These are phyloP conservation scores for Colletotrichum scovillei DNA, from an alignment of 2,329 filamentous ascomycete species.

Conservation along the genomic window DNA sequence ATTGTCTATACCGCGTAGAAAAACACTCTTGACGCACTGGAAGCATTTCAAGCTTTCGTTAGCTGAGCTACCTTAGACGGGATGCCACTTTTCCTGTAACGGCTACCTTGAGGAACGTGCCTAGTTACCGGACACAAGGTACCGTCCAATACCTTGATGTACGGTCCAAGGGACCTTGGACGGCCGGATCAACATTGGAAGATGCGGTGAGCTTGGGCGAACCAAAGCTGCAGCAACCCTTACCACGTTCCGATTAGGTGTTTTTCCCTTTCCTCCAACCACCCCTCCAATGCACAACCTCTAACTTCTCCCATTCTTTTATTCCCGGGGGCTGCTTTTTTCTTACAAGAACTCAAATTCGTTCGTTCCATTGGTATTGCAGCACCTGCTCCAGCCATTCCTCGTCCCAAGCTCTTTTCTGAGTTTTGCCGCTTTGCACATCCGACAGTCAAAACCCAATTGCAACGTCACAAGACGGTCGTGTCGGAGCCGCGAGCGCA, in stretches of 20 bases:
- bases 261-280: not conserved
- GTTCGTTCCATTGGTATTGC: not conserved
- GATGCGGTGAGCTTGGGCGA: conserved; percentile 21
- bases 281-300: not conserved
- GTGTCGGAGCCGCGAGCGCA: not conserved
- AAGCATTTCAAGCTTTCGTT: not conserved
- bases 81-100: too few species aligned
- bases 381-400: not conserved
- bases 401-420: not conserved
- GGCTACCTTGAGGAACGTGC: not conserved
- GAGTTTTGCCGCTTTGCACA: not conserved
- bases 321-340: not conserved
- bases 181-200: not conserved
- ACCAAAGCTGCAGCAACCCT: not conserved
- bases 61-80: not conserved
- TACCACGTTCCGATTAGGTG: not conserved
- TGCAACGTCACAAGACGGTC: not conserved
- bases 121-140: not conserved
- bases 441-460: not conserved
- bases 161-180: not conserved
- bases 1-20: not conserved
- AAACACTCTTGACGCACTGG: not conserved
- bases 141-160: not conserved
- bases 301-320: not conserved
- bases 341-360: not conserved